phyloP scores from a whole-genome alignment of 2,329 filamentous ascomycete genomes.

The Fusarium sacchari region DNA sequence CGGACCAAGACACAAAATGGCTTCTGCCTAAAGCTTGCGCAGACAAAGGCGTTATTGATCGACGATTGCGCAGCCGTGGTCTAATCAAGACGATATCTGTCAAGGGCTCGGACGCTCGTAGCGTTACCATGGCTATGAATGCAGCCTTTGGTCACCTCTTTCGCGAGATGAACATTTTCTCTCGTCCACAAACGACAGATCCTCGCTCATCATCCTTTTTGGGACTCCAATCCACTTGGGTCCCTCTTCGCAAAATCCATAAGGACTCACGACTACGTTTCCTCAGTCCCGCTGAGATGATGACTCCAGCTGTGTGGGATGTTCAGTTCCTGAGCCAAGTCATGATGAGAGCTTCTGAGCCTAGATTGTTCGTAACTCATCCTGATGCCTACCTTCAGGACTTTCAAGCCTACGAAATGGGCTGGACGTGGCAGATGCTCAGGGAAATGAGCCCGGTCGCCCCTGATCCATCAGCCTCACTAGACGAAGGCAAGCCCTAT shows the following conservation, averaged over 20 bases:
- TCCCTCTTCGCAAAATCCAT: constrained; percentile 81
- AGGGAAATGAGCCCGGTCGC: constrained; percentile 69
- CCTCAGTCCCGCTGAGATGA: constrained; percentile 75
- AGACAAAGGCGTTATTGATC: constrained; percentile 69
- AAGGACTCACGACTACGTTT: constrained; percentile 79
- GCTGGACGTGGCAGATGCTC: constrained; percentile 78
- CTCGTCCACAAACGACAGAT: constrained; percentile 43
- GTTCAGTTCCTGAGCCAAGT: constrained; percentile 76
- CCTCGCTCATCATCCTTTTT: constrained; percentile 57
- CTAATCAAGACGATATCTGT: constrained; percentile 73
- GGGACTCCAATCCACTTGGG: constrained; percentile 73
- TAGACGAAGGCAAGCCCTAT: constrained; percentile 58
- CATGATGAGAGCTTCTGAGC: constrained; percentile 75
- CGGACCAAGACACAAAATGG: constrained; percentile 65
- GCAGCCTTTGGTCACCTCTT: constrained; percentile 70
- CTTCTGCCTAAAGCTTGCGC: constrained; percentile 75
- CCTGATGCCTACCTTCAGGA: constrained; percentile 79
- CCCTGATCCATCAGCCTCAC: constrained; percentile 52
- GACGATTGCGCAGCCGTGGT: constrained; percentile 79
- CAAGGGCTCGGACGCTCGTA: constrained; percentile 70
- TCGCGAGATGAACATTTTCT: constrained; percentile 54
- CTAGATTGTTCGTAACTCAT: constrained; percentile 79
- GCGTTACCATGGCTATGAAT: constrained; percentile 72
- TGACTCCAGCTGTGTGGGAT: constrained; percentile 77
- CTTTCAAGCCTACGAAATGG: constrained; percentile 59